Conservation (phyloP, 331 rosid genomes). For the Spiraea crenata region DNA sequence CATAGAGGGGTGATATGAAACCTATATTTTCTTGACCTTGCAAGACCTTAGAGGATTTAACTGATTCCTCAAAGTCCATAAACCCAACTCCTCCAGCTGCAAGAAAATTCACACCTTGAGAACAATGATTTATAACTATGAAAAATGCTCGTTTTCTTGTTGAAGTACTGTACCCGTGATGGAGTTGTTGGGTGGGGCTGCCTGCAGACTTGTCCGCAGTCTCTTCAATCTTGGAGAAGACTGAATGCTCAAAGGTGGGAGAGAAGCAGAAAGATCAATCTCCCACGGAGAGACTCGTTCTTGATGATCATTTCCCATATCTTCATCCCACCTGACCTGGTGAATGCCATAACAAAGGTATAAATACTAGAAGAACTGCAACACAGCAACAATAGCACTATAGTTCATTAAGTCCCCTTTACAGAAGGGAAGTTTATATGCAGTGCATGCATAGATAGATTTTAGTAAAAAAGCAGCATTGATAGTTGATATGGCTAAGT, state of each 20-base stretch:
- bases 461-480: background rate
- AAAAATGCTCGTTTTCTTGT: conserved; percentile 15
- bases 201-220: conserved; percentile 77
- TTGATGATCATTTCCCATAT: conserved; percentile 56
- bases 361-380: conserved; percentile 12
- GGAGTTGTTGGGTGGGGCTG: conserved; percentile 49
- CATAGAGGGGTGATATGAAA: conserved; percentile 70
- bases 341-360: conserved; percentile 26
- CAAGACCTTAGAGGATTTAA: conserved; percentile 99
- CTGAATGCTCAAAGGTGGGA: conserved; percentile 83
- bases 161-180: conserved; percentile 49
- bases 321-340: conserved; percentile 96
- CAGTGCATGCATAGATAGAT: background rate
- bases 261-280: conserved; percentile 79
- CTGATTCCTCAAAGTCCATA: conserved; percentile 87
- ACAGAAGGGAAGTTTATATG: background rate
- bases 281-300: conserved; percentile 93
- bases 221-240: conserved; percentile 94
- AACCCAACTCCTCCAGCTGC: conserved; percentile 66
- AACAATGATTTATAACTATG: background rate
- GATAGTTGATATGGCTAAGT: background rate
- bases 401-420: background rate
- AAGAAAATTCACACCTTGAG: conserved; percentile 24
- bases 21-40: conserved; percentile 99
- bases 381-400: conserved; percentile 11